Evolutionary conservation across 169 alveolate genomes (phyloP), one percentile per base, ranked within the genome.

Genomic region (Eimeria necatrix): DNA sequence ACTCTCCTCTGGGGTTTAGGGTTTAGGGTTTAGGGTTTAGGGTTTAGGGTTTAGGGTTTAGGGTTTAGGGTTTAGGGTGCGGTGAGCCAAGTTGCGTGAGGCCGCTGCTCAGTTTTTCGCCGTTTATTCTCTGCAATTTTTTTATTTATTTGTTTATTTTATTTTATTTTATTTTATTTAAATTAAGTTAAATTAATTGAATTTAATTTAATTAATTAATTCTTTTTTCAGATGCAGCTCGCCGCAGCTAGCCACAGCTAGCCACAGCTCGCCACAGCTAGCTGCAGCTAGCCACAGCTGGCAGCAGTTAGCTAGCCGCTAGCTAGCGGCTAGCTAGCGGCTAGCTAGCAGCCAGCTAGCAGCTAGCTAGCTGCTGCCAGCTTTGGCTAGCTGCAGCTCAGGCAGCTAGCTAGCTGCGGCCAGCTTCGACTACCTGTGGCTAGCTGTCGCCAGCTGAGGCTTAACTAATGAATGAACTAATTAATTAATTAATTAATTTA

Each of bases 1-100:
- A n/a, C n/a, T n/a, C n/a, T n/a, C n/a, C n/a, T n/a, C n/a, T n/a
- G n/a, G n/a, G n/a, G n/a, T n/a, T n/a, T n/a, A n/a, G n/a, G n/a
- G n/a, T n/a, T n/a, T n/a, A n/a, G n/a, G n/a, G n/a, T 56, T 56
- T 56, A 56, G 64, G 64, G 64, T 56, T 56, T 56, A 56, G 64
- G 64, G 64, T 56, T 56, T 56, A 56, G 64, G 64, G 64, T 56
- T 56, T 56, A 56, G 64, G 64, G 64, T 56, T 56, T 56, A 56
- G 64, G 64, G 64, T 56, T 56, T 56, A 56, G 64, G 64, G 64
- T 56, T 56, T 56, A 56, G 64, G 8, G 14, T 56, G 64, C 8
- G 64, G 64, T 9, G 64, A 56, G 64, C 64, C 14, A 56, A 14
- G 14, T 56, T 9, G 14, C 14, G 8, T 56, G n/a, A n/a, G n/a